These are phyloP conservation scores for Hypomyces rosellus DNA, from an alignment of 2,329 filamentous ascomycete genomes.

Conservation along the genomic window DNA sequence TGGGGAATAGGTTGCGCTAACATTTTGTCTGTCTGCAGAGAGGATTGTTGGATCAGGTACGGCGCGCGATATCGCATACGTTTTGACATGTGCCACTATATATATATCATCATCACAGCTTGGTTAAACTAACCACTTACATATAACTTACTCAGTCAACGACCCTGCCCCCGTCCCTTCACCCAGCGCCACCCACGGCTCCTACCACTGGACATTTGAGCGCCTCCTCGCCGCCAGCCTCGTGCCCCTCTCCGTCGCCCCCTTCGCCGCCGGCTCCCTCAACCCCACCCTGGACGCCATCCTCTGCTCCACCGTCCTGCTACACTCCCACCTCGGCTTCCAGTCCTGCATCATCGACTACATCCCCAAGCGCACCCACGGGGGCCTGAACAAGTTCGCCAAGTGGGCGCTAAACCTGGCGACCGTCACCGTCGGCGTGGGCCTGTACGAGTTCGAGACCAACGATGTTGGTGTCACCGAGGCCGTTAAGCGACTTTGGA, in stretches of 20 bases:
- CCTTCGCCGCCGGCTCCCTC: conserved; percentile 85
- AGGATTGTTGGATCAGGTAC: conserved; percentile 68
- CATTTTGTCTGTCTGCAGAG: conserved; percentile 50
- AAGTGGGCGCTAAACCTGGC: conserved; percentile 73
- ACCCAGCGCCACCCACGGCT: conserved; percentile 73
- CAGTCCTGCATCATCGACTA: conserved; percentile 89
- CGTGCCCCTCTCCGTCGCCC: conserved; percentile 79
- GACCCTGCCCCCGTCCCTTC: conserved; percentile 72
- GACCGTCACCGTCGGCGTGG: conserved; percentile 76
- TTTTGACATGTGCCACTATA: neutral
- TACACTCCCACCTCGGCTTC: conserved; percentile 96
- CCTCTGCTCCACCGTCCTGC: conserved; percentile 72
- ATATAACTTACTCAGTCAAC: conserved; percentile 58
- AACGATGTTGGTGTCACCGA: conserved; percentile 95
- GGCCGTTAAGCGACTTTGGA: conserved; percentile 84
- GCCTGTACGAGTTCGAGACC: conserved; percentile 97
- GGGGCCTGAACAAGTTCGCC: conserved; percentile 58
- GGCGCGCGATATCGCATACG: conserved; percentile 12
- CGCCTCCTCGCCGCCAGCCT: conserved; percentile 74
- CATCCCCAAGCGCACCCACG: conserved; percentile 66
- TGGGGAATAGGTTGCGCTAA: conserved; percentile 34
- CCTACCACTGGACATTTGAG: conserved; percentile 98
- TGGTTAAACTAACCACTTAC: conserved; percentile 1
- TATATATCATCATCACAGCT: conserved; percentile 5
- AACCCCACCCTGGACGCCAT: conserved; percentile 85